These are phyloP conservation scores for Diplosphaera chodatii DNA, from an alignment of 139 green algal genomes.

Conservation along the genomic window DNA sequence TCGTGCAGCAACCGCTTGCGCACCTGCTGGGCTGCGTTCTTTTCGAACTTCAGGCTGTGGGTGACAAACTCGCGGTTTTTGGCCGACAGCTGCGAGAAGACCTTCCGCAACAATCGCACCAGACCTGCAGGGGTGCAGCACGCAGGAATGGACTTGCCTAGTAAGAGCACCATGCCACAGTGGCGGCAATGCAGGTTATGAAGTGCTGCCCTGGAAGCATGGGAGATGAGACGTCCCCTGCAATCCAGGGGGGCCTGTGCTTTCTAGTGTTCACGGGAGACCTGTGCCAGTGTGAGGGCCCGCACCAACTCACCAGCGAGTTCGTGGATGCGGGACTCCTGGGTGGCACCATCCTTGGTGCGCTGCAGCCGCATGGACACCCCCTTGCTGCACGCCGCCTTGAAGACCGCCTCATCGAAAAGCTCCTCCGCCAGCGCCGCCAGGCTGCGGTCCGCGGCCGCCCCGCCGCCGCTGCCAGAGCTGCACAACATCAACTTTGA, in stretches of 20 bases:
- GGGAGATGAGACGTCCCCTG: too few relatives aligned
- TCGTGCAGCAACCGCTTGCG: background rate
- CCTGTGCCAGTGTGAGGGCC: too few relatives aligned
- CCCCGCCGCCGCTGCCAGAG: background rate
- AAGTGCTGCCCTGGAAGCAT: too few relatives aligned
- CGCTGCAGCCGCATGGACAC: slow-evolving; percentile 65
- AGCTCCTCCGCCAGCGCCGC: slow-evolving; percentile 33
- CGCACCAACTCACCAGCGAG: slow-evolving; percentile 59
- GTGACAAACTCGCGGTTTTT: slow-evolving; percentile 48
- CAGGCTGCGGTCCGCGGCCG: slow-evolving; percentile 8
- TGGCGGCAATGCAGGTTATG: too few relatives aligned
- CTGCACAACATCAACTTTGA: background rate
- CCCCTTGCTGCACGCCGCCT: slow-evolving; percentile 44
- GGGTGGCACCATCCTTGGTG: slow-evolving; percentile 73
- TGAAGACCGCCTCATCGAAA: slow-evolving; percentile 56
- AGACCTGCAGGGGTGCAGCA: slow-evolving; percentile 35
- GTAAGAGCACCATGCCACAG: background rate
- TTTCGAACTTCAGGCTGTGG: slow-evolving; percentile 46
- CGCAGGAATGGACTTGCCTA: too few relatives aligned
- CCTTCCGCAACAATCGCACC: slow-evolving; percentile 67
- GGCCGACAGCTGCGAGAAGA: slow-evolving; percentile 49
- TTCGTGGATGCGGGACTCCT: slow-evolving; percentile 69
- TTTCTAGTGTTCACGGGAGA: too few relatives aligned
- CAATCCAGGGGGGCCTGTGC: too few relatives aligned
- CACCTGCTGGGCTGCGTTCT: slow-evolving; percentile 43